Evolutionary conservation across 805 yeast genomes (phyloP).

Genomic region (Cyberlindnera saturnus): DNA sequence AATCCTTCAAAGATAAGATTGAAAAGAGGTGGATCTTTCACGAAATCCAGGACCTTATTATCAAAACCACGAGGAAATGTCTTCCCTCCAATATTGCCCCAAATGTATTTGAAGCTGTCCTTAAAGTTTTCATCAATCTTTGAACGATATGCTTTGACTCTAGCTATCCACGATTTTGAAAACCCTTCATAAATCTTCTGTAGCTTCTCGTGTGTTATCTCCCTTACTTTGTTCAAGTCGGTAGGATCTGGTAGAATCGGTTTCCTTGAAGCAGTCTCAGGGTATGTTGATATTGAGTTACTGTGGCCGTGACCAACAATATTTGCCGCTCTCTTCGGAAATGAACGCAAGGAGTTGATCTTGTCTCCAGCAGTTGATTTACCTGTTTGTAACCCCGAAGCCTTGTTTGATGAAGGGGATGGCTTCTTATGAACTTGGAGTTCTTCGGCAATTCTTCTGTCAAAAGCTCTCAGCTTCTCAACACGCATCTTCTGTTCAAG

Average conservation of each 20-base stretch:
- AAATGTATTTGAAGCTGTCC: conserved; percentile 33
- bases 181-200: conserved; percentile 36
- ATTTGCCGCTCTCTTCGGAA: conserved; percentile 3
- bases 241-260: not conserved
- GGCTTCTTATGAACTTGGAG: conserved; percentile 7
- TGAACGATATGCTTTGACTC: conserved; percentile 44
- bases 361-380: conserved; percentile 4
- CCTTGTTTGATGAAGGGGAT: conserved; percentile 3
- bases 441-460: conserved; percentile 24
- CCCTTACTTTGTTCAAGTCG: not conserved
- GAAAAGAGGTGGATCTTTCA: conserved; percentile 47
- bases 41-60: conserved; percentile 40
- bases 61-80: conserved; percentile 35
- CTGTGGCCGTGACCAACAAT: conserved; percentile 1
- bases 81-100: conserved; percentile 32
- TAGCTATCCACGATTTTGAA: conserved; percentile 65
- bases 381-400: not conserved
- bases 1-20: conserved; percentile 43
- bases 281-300: conserved; percentile 4
- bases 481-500: conserved; percentile 59
- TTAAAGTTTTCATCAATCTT: conserved; percentile 34
- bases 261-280: not conserved
- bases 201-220: not conserved
- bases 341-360: not conserved
- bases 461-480: conserved; percentile 41